Evolutionary conservation across 208 protist genomes (phyloP).

Genomic region (Trypanosoma lewisi): DNA sequence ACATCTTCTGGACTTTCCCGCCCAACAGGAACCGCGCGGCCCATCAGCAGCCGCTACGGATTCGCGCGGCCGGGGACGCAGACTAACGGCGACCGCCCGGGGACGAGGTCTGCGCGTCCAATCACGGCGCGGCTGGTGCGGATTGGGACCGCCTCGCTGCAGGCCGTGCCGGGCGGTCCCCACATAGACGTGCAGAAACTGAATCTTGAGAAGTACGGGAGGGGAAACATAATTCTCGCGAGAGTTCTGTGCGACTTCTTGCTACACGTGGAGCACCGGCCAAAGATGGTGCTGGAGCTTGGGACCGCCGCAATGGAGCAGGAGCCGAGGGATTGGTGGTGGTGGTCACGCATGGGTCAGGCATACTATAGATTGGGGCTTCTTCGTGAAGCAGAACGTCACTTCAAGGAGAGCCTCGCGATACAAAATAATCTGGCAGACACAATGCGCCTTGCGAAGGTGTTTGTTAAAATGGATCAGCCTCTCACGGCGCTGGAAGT

Average conservation of each 20-base stretch:
- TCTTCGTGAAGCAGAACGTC: conserved; percentile 92
- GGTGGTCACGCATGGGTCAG: conserved; percentile 93
- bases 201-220: conserved; percentile 91
- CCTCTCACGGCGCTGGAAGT: conserved; percentile 91
- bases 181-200: conserved; percentile 87
- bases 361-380: conserved; percentile 94
- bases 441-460: conserved; percentile 91
- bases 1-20: neutral
- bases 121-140: conserved; percentile 90
- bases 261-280: conserved; percentile 93
- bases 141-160: conserved; percentile 93
- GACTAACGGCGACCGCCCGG: conserved; percentile 32
- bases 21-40: conserved; percentile 37
- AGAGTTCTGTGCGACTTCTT: conserved; percentile 95
- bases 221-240: conserved; percentile 79
- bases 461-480: conserved; percentile 93
- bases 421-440: conserved; percentile 82
- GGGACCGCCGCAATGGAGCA: conserved; percentile 50
- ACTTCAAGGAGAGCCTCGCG: conserved; percentile 80
- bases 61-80: conserved; percentile 80
- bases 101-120: conserved; percentile 59
- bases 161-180: conserved; percentile 59
- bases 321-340: conserved; percentile 92
- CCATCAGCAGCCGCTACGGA: conserved; percentile 75
- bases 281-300: conserved; percentile 90